Conservation (phyloP, 352 stramenopile genomes). For the Globisporangium radiosum region DNA sequence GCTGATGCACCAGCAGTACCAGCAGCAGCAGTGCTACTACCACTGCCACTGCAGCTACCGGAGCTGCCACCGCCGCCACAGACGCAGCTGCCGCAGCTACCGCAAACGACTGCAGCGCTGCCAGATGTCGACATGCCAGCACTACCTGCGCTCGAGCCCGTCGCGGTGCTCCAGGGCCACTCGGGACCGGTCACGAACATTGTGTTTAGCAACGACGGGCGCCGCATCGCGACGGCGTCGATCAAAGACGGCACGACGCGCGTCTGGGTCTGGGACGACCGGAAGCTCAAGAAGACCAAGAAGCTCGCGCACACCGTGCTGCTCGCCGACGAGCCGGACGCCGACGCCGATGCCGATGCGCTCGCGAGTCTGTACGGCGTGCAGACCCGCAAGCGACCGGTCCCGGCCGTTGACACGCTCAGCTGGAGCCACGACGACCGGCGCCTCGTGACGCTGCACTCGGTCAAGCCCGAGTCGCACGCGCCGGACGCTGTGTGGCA, state of each 20-base stretch:
- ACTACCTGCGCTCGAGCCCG: constrained; percentile 40
- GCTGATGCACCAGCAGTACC: neutral
- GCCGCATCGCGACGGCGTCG: constrained; percentile 91
- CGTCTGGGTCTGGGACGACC: constrained; percentile 59
- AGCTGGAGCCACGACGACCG: constrained; percentile 59
- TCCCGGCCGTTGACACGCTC: constrained; percentile 53
- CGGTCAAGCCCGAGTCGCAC: constrained; percentile 52
- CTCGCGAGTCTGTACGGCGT: constrained; percentile 39
- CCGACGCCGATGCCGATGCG: constrained; percentile 22
- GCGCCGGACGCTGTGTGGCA: constrained; percentile 37
- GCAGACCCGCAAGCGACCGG: constrained; percentile 29
- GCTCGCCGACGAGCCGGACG: constrained; percentile 32
- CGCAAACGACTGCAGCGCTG: constrained; percentile 34
- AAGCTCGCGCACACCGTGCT: constrained; percentile 47
- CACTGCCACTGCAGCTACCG: neutral
- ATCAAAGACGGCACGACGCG: constrained; percentile 90
- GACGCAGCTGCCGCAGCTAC: constrained; percentile 45
- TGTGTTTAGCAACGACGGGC: constrained; percentile 86
- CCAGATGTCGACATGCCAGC: constrained; percentile 37
- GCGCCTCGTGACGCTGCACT: constrained; percentile 62
- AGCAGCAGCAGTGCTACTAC: neutral
- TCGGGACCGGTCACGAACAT: constrained; percentile 92
- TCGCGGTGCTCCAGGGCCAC: constrained; percentile 80
- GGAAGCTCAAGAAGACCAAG: constrained; percentile 58
- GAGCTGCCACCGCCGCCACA: constrained; percentile 10